Evolutionary conservation across 1,139 yeast species (phyloP).

Genomic region (Nakaseomyces delphensis): DNA sequence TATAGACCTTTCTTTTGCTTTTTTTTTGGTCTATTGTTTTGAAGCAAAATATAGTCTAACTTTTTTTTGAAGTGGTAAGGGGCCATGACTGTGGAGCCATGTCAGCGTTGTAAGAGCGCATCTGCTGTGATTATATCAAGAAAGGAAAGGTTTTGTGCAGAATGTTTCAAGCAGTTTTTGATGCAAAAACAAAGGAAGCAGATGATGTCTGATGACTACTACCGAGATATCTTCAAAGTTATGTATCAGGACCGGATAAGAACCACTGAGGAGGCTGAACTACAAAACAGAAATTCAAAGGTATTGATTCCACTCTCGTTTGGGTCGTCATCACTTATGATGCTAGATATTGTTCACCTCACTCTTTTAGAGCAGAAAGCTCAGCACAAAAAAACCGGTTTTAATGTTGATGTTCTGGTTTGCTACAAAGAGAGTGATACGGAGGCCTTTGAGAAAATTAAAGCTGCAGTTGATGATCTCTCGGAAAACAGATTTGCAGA

Average conservation of each 20-base stretch:
- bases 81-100: slow-evolving; percentile 7
- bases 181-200: slow-evolving; percentile 73
- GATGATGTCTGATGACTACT: slow-evolving; percentile 65
- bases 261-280: slow-evolving; percentile 23
- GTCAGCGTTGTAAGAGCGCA: slow-evolving; percentile 44
- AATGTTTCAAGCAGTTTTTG: slow-evolving; percentile 66
- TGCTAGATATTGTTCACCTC: slow-evolving; percentile 57
- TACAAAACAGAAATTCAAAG: slow-evolving; percentile 28
- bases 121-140: slow-evolving; percentile 47
- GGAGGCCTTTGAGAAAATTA: slow-evolving; percentile 11
- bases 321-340: slow-evolving; percentile 56
- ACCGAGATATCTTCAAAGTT: slow-evolving; percentile 51
- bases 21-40: neutral
- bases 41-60: neutral
- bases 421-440: slow-evolving; percentile 11
- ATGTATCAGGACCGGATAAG: slow-evolving; percentile 32
- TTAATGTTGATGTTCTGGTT: slow-evolving; percentile 47
- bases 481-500: slow-evolving; percentile 18
- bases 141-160: slow-evolving; percentile 59
- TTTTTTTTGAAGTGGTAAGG: too few relatives aligned
- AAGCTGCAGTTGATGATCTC: slow-evolving; percentile 18
- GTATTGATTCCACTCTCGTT: slow-evolving; percentile 57
- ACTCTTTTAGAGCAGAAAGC: slow-evolving; percentile 51
- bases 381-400: slow-evolving; percentile 57
- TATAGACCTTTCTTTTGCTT: neutral